These are phyloP conservation scores for Paecilomyces dactylethromorphus DNA, from an alignment of 2,329 filamentous ascomycete genomes.

Conservation along the genomic window DNA sequence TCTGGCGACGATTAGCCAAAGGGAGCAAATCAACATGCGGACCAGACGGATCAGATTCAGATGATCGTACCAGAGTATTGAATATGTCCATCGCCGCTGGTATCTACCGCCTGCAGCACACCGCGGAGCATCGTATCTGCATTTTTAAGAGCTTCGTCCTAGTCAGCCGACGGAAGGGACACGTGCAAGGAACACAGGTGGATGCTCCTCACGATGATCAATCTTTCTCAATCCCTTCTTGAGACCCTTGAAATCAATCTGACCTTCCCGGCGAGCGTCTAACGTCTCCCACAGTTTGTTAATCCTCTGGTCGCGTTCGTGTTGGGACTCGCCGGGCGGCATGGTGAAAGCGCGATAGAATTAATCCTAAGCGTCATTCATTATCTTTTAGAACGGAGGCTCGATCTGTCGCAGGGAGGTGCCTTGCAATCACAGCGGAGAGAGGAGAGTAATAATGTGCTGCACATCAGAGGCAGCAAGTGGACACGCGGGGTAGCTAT, in stretches of 20 bases:
- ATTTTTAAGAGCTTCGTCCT: slow-evolving; percentile 67
- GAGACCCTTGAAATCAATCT: slow-evolving; percentile 76
- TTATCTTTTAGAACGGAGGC: slow-evolving; percentile 30
- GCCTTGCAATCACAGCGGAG: slow-evolving; percentile 14
- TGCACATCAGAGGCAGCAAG: slow-evolving; percentile 18
- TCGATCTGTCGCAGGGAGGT: slow-evolving; percentile 10
- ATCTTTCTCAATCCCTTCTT: slow-evolving; percentile 80
- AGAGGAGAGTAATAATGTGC: slow-evolving; percentile 10
- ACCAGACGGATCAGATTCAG: slow-evolving; percentile 12
- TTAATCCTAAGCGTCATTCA: slow-evolving; percentile 43
- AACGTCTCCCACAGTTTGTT: slow-evolving; percentile 78
- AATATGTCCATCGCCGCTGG: slow-evolving; percentile 80
- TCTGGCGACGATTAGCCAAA: slow-evolving; percentile 48
- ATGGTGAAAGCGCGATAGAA: slow-evolving; percentile 36
- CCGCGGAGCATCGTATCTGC: slow-evolving; percentile 77
- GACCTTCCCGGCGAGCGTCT: slow-evolving; percentile 67
- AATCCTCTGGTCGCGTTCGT: slow-evolving; percentile 73
- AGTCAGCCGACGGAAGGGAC: slow-evolving; percentile 11
- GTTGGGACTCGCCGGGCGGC: slow-evolving; percentile 64
- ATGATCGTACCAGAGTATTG: slow-evolving; percentile 69
- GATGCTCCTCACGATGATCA: slow-evolving; percentile 68
- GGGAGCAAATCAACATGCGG: slow-evolving; percentile 11
- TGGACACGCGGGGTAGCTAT: slow-evolving; percentile 1
- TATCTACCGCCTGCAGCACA: slow-evolving; percentile 77
- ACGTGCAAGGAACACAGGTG: slow-evolving; percentile 12